A percentile compares a stretch with the other conserved stretches of the same genome.
phyloP scores from a whole-genome alignment of 805 yeast genomes.

The Aciculoconidium aculeatum region DNA sequence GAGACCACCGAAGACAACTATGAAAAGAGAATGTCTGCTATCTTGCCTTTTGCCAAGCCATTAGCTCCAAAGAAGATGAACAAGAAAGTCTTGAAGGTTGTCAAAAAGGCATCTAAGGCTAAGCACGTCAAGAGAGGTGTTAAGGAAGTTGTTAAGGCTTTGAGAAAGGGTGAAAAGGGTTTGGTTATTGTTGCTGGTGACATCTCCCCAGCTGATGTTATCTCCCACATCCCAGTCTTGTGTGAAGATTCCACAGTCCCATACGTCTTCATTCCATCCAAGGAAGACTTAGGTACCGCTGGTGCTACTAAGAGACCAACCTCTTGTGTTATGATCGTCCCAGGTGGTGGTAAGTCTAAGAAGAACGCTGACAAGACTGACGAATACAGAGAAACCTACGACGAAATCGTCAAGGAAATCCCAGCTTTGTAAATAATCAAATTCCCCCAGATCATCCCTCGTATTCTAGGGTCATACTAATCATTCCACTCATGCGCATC shows the following conservation, averaged over 20 bases:
- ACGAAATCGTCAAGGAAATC: constrained; percentile 92
- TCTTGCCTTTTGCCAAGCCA: constrained; percentile 88
- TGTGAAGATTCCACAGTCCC: constrained; percentile 95
- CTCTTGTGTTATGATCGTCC: constrained; percentile 93
- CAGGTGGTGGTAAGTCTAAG: constrained; percentile 86
- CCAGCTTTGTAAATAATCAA: constrained; percentile 32
- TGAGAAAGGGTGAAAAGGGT: constrained; percentile 97
- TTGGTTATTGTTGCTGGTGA: constrained; percentile 96
- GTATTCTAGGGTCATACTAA: no score
- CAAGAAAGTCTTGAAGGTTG: constrained; percentile 91
- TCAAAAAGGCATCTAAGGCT: constrained; percentile 96
- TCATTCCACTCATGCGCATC: no score
- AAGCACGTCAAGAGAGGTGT: constrained; percentile 98
- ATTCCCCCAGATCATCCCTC: no score
- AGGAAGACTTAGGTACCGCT: constrained; percentile 97
- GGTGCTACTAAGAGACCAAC: constrained; percentile 99
- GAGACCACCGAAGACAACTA: constrained; percentile 65
- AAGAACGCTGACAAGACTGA: constrained; percentile 63
- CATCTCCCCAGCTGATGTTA: constrained; percentile 94
- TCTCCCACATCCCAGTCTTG: constrained; percentile 93
- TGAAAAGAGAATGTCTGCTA: constrained; percentile 85
- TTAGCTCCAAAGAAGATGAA: constrained; percentile 93
- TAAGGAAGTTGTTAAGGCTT: constrained; percentile 95
- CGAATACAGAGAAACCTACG: constrained; percentile 88
- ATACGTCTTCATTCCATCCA: constrained; percentile 89